Evolutionary conservation across 768 basidiomycete genomes (phyloP).

Genomic region (Cystofilobasidium capitatum): DNA sequence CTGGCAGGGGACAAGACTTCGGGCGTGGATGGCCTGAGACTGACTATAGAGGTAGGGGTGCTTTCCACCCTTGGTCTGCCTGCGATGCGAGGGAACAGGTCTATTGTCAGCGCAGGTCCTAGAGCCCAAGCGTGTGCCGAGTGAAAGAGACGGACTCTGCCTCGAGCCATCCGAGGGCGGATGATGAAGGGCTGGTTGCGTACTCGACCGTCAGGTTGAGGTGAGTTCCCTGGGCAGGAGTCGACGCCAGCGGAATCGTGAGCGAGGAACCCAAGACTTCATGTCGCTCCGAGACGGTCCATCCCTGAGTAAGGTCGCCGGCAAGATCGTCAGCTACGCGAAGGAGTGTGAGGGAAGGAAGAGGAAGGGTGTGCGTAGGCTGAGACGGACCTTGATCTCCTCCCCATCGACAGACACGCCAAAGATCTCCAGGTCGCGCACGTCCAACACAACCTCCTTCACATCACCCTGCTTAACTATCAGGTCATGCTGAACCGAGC

Average conservation of each 20-base stretch:
- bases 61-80: conserved; percentile 74
- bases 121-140: not conserved
- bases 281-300: conserved; percentile 51
- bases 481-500: conserved; percentile 58
- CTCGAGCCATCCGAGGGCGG: conserved; percentile 78
- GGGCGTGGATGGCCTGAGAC: conserved; percentile 82
- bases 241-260: conserved; percentile 49
- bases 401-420: conserved; percentile 27
- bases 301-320: conserved; percentile 28
- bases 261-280: conserved; percentile 69
- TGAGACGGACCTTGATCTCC: conserved; percentile 13
- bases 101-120: not conserved
- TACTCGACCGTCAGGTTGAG: conserved; percentile 52
- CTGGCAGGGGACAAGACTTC: conserved; percentile 69
- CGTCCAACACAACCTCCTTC: conserved; percentile 52
- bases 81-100: conserved; percentile 34
- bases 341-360: not conserved
- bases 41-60: conserved; percentile 87
- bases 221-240: conserved; percentile 42
- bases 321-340: not conserved
- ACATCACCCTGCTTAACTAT: conserved; percentile 48
- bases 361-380: not conserved
- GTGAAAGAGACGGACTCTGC: conserved; percentile 50
- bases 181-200: conserved; percentile 60
- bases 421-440: conserved; percentile 55